Base-by-base conservation (phyloP, 2,329 filamentous ascomycete species). In the Stagonosporopsis vannaccii region DNA sequence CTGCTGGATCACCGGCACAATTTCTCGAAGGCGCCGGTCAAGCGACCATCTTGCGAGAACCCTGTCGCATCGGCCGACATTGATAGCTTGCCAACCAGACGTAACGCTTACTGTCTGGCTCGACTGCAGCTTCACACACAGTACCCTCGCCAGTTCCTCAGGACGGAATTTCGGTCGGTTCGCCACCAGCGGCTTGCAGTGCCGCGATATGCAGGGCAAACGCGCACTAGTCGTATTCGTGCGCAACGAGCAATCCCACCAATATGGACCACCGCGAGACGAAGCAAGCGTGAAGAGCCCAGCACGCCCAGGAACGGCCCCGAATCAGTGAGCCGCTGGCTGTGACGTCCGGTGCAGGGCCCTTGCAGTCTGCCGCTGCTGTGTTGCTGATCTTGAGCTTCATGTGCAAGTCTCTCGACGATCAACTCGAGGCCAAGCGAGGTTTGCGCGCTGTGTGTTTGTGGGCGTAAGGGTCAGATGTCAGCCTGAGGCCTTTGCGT, bases 151-250 rank as follows among this genome's bases (percentile, higher is more conserved):
- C 20, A 6, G 7, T 2, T 15, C 30, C 26, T 15, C n/a, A 37
- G 44, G 33, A 41, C 9, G 15, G 20, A 46, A 49, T 58, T 48
- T 53, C 49, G 46, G 37, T 56, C 59, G 48, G 30, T 58, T 54
- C 50, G 58, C 40, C 33, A n/a, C 49, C 20, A 45, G 56, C 54
- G 58, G 49, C 55, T 48, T 37, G 15, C 45, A 33, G 46, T 56
- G 51, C 36, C 37, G 43, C 30, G 17, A 51, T 53, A 73, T 73
- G 70, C 69, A 73, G 69, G 70, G 69, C 58, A 63, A 53, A 56
- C 47, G 40, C 43, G 40, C 62, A 46, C 51, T 58, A 58, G 53
- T 35, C 39, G 50, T 32, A 41, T 65, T 45, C 49, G 46, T 30
- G 26, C 49, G 25, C 17, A 53, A 47, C 49, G 44, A 46, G 43